Evolutionary conservation across 108 stramenopile species (phyloP).

Genomic region (Pseudonitzschia delicatissima): DNA sequence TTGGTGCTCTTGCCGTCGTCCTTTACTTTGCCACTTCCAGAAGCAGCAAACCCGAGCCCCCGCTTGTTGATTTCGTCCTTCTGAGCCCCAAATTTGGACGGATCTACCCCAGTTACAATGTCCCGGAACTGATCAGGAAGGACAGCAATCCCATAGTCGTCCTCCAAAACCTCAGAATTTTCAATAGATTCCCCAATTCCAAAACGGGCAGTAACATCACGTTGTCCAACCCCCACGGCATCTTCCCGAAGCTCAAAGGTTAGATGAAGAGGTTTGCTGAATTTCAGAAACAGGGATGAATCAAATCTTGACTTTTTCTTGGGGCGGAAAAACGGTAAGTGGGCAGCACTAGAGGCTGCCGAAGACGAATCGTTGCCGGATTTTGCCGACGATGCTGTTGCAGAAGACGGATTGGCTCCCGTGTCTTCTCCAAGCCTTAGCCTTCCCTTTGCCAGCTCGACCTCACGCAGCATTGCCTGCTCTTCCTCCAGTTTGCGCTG

Average conservation of each 20-base stretch:
- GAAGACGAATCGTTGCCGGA: not conserved
- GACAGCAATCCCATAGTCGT: constrained; percentile 92
- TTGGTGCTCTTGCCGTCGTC: not conserved
- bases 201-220: constrained; percentile 70
- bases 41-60: constrained; percentile 71
- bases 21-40: constrained; percentile 24
- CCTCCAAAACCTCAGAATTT: constrained; percentile 64
- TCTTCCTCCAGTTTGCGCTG: constrained; percentile 56
- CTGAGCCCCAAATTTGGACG: constrained; percentile 70
- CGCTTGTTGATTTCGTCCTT: constrained; percentile 71
- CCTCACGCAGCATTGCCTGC: constrained; percentile 80
- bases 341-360: not conserved
- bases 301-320: constrained; percentile 87
- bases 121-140: constrained; percentile 79
- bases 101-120: constrained; percentile 87
- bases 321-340: constrained; percentile 20
- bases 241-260: constrained; percentile 84
- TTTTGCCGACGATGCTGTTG: not conserved
- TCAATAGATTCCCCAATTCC: constrained; percentile 77
- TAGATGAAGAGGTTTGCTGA: constrained; percentile 86
- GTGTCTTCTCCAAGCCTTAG: constrained; percentile 72
- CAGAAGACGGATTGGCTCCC: not conserved
- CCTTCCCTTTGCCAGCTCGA: constrained; percentile 77
- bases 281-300: constrained; percentile 83
- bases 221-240: constrained; percentile 81